Percentiles rank a stretch among this genome's conserved stretches.
phyloP scores from a whole-genome alignment of 2,329 filamentous ascomycete species.

The Colletotrichum paranaense region DNA sequence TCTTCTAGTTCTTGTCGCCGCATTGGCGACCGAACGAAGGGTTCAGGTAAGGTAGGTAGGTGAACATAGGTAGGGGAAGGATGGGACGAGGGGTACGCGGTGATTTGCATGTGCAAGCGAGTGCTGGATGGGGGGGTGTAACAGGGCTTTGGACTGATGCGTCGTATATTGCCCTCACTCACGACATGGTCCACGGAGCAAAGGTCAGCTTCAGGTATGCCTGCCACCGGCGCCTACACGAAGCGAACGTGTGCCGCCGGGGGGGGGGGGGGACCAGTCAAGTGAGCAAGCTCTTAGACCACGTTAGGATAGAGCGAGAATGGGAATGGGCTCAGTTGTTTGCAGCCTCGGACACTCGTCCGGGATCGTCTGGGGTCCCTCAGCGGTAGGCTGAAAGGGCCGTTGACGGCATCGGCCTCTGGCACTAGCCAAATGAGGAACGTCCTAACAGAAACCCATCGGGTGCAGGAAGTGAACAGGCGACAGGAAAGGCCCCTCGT shows the following conservation, averaged over 20 bases:
- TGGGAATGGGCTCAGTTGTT: slow-evolving; percentile 15
- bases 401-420: slow-evolving; percentile 33
- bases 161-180: slow-evolving; percentile 15
- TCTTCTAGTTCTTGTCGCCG: slow-evolving; percentile 17
- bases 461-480: slow-evolving; percentile 19
- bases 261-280: not conserved
- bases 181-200: slow-evolving; percentile 1
- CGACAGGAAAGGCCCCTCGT: slow-evolving; percentile 15
- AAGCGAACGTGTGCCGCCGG: slow-evolving; percentile 3
- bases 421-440: slow-evolving; percentile 33
- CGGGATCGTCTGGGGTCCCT: slow-evolving; percentile 25
- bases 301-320: not conserved
- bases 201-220: slow-evolving; percentile 1
- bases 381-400: slow-evolving; percentile 17
- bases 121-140: not conserved
- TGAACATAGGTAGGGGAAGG: slow-evolving; percentile 10
- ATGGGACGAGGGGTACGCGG: slow-evolving; percentile 27
- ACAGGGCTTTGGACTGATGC: slow-evolving; percentile 11
- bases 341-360: slow-evolving; percentile 28
- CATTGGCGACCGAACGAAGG: slow-evolving; percentile 25
- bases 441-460: slow-evolving; percentile 5
- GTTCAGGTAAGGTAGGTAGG: slow-evolving; percentile 15
- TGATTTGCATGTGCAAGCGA: slow-evolving; percentile 35
- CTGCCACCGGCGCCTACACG: slow-evolving; percentile 8
- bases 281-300: not conserved